Base-by-base conservation (phyloP, 495 filamentous ascomycete species). In the Penicillium cataractarum region DNA sequence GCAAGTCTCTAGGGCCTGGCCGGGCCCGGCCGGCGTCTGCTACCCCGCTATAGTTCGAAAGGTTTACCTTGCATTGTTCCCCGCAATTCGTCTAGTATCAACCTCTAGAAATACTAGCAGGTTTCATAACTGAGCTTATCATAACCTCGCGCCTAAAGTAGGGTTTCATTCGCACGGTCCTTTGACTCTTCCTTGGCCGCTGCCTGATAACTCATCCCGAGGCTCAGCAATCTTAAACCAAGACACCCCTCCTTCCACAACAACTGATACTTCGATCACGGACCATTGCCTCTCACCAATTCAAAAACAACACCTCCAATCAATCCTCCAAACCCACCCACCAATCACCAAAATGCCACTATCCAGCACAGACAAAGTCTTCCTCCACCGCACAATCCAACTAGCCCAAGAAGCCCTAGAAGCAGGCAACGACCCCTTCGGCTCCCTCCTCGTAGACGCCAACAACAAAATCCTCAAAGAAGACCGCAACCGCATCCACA, bases 341-440 rank as follows among this genome's bases (percentile, higher is more conserved):
- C n/a, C n/a, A 50, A 12, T 3, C n/a, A 26, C 24, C 44, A 64
- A 33, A n/a, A 65, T 68, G 62, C 9, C 46, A 24, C 19, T 63
- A 0, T 60, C 65, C 24, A 19, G 15, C 17, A 57, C 61, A 35
- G 68, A 68, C 33, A 60, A 61, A 13, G 37, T 13, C 19, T 54
- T 65, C 62, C 55, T 70, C 4, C 51, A 50, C n/a, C 67, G 67
- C 19, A 67, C 64, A 57, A 51, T 75, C 29, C 53, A 63, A 0
- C 71, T 75, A 9, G 74, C 74, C 13, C 63, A 63, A 21, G 64
- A 71, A 55, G 68, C 74, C 0, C 60, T 74, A 2, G 57, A 68
- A 8, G 74, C 71, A 3, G 74, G 74, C 46, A 71, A 76, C 44
- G 60, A 65, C 12, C 72, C 74, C 15, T 76, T 76, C 27, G 74